Evolutionary conservation across 805 yeast genomes (phyloP).

Genomic region (Sugiyamaella lignohabitans): DNA sequence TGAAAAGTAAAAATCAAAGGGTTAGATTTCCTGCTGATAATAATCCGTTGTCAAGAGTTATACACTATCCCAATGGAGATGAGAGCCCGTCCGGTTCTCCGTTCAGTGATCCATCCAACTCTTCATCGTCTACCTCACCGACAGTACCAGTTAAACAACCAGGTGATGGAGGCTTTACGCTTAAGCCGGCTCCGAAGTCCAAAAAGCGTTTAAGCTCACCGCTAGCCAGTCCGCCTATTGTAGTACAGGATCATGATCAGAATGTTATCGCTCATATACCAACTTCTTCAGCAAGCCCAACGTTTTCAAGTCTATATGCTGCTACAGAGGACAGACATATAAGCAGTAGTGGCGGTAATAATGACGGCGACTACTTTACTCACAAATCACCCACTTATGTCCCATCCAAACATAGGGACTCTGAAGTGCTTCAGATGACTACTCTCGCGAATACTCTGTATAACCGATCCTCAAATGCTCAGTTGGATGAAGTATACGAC

Average conservation of each 20-base stretch:
- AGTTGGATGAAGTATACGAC: background rate
- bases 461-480: background rate
- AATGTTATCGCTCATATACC: slow-evolving; percentile 1
- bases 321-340: too few relatives aligned
- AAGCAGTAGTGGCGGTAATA: too few relatives aligned
- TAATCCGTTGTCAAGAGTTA: slow-evolving; percentile 19
- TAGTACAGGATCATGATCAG: slow-evolving; percentile 8
- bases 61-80: slow-evolving; percentile 22
- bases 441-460: background rate
- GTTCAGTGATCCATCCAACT: background rate
- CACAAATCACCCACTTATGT: background rate
- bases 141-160: background rate
- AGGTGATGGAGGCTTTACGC: slow-evolving; percentile 1
- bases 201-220: slow-evolving; percentile 12
- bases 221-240: slow-evolving; percentile 14
- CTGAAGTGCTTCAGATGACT: background rate
- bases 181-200: slow-evolving; percentile 4
- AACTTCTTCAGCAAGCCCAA: background rate
- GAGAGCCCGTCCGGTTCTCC: too few relatives aligned
- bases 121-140: slow-evolving; percentile 3
- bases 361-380: slow-evolving; percentile 12
- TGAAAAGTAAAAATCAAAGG: slow-evolving; percentile 7
- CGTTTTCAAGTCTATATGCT: background rate
- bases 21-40: slow-evolving; percentile 21
- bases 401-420: background rate